These are phyloP conservation scores for Scedosporium dehoogii DNA, from an alignment of 2,329 filamentous ascomycete genomes.

Conservation along the genomic window DNA sequence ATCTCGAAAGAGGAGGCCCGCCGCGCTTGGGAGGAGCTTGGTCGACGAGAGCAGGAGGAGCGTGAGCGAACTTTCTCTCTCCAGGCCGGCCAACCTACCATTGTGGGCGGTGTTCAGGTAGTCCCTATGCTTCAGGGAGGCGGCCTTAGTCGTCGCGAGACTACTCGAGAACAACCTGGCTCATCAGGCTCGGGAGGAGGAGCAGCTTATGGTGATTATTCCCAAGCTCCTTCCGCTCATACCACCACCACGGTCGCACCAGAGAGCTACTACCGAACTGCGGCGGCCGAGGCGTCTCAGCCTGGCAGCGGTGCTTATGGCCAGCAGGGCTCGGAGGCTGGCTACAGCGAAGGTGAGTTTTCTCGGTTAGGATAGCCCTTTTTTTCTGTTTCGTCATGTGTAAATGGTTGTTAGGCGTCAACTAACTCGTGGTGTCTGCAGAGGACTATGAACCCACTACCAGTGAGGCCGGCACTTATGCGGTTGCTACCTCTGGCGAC, in stretches of 20 bases:
- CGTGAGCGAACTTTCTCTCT: constrained; percentile 78
- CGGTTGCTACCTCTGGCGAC: constrained; percentile 19
- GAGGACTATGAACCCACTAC: constrained; percentile 45
- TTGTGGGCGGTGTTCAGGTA: constrained; percentile 89
- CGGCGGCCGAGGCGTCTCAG: constrained; percentile 7
- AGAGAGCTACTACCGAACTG: constrained; percentile 16
- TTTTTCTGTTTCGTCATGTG: not conserved
- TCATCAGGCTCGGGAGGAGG: not conserved
- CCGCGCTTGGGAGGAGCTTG: constrained; percentile 93
- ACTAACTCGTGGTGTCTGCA: not conserved
- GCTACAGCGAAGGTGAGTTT: constrained; percentile 49
- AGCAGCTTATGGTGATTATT: constrained; percentile 15
- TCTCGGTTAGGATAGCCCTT: not conserved
- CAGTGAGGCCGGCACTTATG: constrained; percentile 19
- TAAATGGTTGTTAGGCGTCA: not conserved
- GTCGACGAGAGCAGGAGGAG: constrained; percentile 85
- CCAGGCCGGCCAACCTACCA: constrained; percentile 75
- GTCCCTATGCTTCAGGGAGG: constrained; percentile 79
- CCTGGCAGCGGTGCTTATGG: constrained; percentile 13
- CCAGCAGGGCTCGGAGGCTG: constrained; percentile 41
- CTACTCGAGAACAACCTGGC: constrained; percentile 26
- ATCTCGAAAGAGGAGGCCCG: constrained; percentile 96
- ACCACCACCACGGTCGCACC: constrained; percentile 19
- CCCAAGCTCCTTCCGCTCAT: constrained; percentile 30
- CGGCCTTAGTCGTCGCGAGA: constrained; percentile 40